phyloP scores from a whole-genome alignment of 2,329 filamentous ascomycete species.

The Anisogramma anomala region DNA sequence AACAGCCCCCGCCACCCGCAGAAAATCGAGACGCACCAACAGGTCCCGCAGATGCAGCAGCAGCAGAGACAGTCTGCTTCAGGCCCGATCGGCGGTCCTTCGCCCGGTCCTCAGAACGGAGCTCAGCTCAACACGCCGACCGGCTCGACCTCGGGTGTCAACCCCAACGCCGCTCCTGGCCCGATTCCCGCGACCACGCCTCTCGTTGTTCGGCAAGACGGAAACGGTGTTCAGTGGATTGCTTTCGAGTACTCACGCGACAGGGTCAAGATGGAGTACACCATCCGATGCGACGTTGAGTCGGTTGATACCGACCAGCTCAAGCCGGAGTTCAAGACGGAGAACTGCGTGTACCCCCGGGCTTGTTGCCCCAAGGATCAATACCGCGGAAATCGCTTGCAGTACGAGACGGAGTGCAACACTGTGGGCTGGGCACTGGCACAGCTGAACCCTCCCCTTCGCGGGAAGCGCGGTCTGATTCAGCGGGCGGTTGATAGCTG shows the following conservation, averaged over 20 bases:
- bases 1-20: constrained; percentile 45
- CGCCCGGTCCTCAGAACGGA: constrained; percentile 11
- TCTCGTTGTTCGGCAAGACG: constrained; percentile 84
- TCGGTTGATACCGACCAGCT: constrained; percentile 86
- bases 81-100: constrained; percentile 29
- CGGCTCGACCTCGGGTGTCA: constrained; percentile 46
- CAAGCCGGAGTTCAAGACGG: constrained; percentile 81
- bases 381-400: constrained; percentile 87
- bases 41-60: constrained; percentile 47
- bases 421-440: constrained; percentile 98
- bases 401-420: constrained; percentile 98
- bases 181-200: constrained; percentile 96
- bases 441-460: constrained; percentile 78
- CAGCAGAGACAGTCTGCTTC: constrained; percentile 38
- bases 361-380: constrained; percentile 92
- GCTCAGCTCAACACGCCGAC: constrained; percentile 28
- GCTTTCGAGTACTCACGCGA: constrained; percentile 96
- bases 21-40: constrained; percentile 49
- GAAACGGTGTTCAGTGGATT: constrained; percentile 97
- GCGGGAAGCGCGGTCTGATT: constrained; percentile 89
- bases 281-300: constrained; percentile 94
- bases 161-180: constrained; percentile 84
- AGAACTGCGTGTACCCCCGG: constrained; percentile 95
- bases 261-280: constrained; percentile 98
- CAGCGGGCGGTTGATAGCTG: constrained; percentile 96